These are phyloP conservation scores for Filosporella fistucella DNA, from an alignment of 495 filamentous ascomycete genomes.

Conservation along the genomic window DNA sequence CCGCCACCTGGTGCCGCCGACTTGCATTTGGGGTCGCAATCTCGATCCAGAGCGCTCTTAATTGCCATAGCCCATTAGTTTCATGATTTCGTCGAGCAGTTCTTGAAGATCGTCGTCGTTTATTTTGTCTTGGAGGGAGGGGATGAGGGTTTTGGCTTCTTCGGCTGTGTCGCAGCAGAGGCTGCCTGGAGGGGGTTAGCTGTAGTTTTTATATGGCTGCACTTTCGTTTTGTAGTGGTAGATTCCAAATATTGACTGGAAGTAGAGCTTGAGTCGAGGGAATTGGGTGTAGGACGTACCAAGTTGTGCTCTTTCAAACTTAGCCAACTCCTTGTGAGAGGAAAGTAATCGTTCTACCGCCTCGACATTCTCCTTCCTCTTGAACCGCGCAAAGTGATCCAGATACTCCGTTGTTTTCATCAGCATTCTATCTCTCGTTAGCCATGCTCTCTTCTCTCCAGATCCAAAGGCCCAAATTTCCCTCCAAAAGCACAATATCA, in stretches of 20 bases:
- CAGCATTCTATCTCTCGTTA: constrained; percentile 45
- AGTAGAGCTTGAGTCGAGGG: no score
- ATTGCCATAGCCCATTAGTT: constrained; percentile 47
- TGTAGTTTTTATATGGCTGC: background rate
- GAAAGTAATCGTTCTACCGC: constrained; percentile 81
- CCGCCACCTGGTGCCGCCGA: no score
- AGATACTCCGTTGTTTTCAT: constrained; percentile 87
- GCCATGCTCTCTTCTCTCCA: background rate
- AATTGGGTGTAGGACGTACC: constrained; percentile 55
- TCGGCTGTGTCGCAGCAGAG: constrained; percentile 88
- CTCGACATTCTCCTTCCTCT: constrained; percentile 88
- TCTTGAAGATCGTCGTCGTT: constrained; percentile 81
- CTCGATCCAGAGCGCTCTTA: no score
- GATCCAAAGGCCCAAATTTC: no score
- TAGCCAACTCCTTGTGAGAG: constrained; percentile 70
- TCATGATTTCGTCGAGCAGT: constrained; percentile 83
- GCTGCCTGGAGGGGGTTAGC: constrained; percentile 64
- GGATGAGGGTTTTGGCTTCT: constrained; percentile 94
- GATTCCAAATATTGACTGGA: background rate
- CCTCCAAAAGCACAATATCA: no score
- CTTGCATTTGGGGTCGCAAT: no score
- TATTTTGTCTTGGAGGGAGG: constrained; percentile 84
- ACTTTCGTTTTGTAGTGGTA: background rate
- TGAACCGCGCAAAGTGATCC: constrained; percentile 90
- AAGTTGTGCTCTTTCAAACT: constrained; percentile 90